A percentile compares a stretch with the other conserved stretches of the same genome.
These are phyloP conservation scores for Sphaerosporella brunnea DNA, from an alignment of 495 filamentous ascomycete species.

Conservation along the genomic window DNA sequence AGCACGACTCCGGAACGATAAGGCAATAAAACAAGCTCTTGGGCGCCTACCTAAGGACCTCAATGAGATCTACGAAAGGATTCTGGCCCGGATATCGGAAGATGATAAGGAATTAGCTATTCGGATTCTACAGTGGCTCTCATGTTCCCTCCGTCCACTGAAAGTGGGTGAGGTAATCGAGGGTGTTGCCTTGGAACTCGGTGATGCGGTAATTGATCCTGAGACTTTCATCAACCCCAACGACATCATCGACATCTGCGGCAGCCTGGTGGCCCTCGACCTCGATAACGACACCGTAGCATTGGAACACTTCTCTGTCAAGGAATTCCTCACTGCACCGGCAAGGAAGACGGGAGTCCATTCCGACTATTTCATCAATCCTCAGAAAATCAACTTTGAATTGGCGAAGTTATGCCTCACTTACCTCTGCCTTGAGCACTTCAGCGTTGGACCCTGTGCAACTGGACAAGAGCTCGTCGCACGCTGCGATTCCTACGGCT, in stretches of 20 bases:
- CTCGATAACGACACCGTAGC: neutral
- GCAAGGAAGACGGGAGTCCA: neutral
- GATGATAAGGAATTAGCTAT: constrained; percentile 10
- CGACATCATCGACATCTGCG: neutral
- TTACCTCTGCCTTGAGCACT: constrained; percentile 10
- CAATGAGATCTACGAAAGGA: constrained; percentile 26
- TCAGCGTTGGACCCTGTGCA: neutral
- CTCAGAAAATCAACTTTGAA: neutral
- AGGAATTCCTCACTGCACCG: neutral
- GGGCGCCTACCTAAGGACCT: constrained; percentile 24
- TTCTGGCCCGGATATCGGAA: constrained; percentile 18
- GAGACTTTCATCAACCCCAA: neutral
- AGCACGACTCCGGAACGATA: constrained; percentile 10
- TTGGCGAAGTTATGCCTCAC: constrained; percentile 11
- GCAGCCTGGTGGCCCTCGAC: neutral
- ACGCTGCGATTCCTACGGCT: neutral
- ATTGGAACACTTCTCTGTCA: neutral
- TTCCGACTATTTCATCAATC: neutral
- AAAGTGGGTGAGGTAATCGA: neutral
- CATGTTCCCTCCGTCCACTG: neutral
- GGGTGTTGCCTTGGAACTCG: neutral
- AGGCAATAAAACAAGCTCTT: constrained; percentile 20
- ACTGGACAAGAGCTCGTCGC: neutral
- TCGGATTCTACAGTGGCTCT: neutral
- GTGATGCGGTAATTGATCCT: neutral